These are phyloP conservation scores for Wickerhamiella kazuoi DNA, from an alignment of 805 yeast genomes.

Conservation along the genomic window DNA sequence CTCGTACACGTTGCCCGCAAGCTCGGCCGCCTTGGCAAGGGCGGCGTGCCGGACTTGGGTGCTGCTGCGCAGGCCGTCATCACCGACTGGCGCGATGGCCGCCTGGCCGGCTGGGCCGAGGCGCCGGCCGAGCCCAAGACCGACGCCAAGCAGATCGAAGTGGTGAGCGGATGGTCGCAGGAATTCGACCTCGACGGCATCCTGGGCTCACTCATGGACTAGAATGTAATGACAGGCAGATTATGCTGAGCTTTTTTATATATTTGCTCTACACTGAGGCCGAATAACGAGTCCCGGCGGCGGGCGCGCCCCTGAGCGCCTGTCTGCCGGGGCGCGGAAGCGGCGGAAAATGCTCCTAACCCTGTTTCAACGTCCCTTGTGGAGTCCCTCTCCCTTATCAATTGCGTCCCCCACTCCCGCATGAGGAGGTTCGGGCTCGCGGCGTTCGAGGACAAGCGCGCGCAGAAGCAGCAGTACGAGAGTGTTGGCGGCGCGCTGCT, in stretches of 20 bases:
- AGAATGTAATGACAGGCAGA: no score
- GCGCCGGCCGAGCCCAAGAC: conserved; percentile 36
- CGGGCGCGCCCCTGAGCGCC: no score
- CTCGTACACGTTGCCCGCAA: conserved; percentile 84
- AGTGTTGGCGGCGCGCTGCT: conserved; percentile 17
- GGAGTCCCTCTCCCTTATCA: no score
- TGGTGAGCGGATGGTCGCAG: conserved; percentile 81
- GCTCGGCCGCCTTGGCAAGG: conserved; percentile 79
- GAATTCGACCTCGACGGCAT: conserved; percentile 85
- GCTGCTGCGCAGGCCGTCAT: conserved; percentile 70
- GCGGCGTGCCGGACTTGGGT: conserved; percentile 80
- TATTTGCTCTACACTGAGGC: no score
- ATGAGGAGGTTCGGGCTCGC: conserved; percentile 8
- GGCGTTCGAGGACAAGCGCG: conserved; percentile 6
- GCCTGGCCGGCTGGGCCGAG: conserved; percentile 75
- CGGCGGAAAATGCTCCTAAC: no score
- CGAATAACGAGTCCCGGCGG: no score
- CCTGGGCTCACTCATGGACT: conserved; percentile 22
- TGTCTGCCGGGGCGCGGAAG: no score
- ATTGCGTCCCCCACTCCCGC: no score
- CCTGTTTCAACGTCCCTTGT: no score
- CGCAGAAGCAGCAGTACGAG: conserved; percentile 5
- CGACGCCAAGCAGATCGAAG: conserved; percentile 39
- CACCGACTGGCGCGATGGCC: conserved; percentile 95
- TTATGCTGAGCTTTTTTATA: background rate